Evolutionary conservation across 2,329 filamentous ascomycete genomes (phyloP).

Genomic region (Didymella exigua): DNA sequence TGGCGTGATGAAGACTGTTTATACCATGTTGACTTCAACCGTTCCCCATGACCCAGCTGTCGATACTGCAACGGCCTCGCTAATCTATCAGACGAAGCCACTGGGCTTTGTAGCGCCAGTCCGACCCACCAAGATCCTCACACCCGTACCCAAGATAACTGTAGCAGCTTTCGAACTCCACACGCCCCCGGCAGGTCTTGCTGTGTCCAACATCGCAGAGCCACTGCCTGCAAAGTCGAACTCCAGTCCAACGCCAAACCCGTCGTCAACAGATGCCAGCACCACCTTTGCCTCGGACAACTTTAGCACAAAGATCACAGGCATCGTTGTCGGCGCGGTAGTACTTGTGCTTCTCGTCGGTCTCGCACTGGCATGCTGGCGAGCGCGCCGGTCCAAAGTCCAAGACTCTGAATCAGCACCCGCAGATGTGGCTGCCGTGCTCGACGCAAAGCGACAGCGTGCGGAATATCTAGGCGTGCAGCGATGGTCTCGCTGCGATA

Average conservation of each 20-base stretch:
- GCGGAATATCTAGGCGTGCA: neutral
- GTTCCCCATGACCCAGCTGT: neutral
- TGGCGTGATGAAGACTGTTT: neutral
- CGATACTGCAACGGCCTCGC: neutral
- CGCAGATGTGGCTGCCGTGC: neutral
- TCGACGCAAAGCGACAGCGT: neutral
- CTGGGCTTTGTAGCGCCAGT: neutral
- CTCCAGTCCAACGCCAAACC: neutral
- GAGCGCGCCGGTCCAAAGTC: neutral
- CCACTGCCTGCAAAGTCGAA: neutral
- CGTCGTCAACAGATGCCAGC: too few relatives aligned
- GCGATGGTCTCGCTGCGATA: neutral
- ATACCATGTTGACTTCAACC: neutral
- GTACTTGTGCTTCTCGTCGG: neutral
- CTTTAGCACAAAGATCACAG: neutral
- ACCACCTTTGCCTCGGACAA: neutral
- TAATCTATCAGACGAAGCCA: neutral
- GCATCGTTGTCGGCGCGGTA: neutral
- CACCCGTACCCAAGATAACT: neutral
- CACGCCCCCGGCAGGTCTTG: neutral
- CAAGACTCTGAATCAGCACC: neutral
- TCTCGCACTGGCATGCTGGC: neutral
- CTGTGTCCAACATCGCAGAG: neutral
- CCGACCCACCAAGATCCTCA: neutral
- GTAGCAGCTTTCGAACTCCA: neutral